Base-by-base conservation (phyloP, 805 yeast genomes). In the Starmerella bombicola region DNA sequence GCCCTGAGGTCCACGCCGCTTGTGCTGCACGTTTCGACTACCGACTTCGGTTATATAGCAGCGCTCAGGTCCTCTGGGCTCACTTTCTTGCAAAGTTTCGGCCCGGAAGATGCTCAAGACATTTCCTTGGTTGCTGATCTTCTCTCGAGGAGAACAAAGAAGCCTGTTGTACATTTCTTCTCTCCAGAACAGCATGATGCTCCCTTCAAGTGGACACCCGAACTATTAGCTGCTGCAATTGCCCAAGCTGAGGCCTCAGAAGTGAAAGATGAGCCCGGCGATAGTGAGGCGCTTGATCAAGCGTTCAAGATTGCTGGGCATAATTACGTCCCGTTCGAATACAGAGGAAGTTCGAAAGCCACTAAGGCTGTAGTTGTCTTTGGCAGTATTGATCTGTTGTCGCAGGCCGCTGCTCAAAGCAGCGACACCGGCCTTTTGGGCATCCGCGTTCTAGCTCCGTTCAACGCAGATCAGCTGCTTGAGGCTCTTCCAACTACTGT, bases 131-230 rank as follows among this genome's bases (percentile, higher is more conserved):
- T 76, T 20, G 73, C 93, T 2, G 71, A 74, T 51, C 61, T 73
- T 33, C 58, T 77, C 30, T 71, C 86, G 6, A 58, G 65, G 26
- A 62, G 62, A 41, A 58, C 69, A 25, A 47, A 60, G 5, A 65
- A 63, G 37, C 73, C 91, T 1, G 83, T 81, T 4, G 66, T 85
- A 45, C 94, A 85, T 61, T 80, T 85, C 57, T 78, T 70, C 55
- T 25, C 59, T 24, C 46, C 53, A 34, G 41, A 26, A 24, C 29
- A 25, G 33, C 36, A 41, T 30, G n/a, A 25, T 5, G 52, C 43
- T 1, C 55, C 57, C 4, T 30, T 41, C 35, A 33, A 33, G 5
- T 53, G 56, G 57, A 21, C 53, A 5, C 35, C 48, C 3, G 57
- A 53, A 33, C 40, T 35, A 5, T 30, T 51, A 20, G 54, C 45